Base-by-base conservation (phyloP, 768 basidiomycete species). In the Leccinum disarticulatum region DNA sequence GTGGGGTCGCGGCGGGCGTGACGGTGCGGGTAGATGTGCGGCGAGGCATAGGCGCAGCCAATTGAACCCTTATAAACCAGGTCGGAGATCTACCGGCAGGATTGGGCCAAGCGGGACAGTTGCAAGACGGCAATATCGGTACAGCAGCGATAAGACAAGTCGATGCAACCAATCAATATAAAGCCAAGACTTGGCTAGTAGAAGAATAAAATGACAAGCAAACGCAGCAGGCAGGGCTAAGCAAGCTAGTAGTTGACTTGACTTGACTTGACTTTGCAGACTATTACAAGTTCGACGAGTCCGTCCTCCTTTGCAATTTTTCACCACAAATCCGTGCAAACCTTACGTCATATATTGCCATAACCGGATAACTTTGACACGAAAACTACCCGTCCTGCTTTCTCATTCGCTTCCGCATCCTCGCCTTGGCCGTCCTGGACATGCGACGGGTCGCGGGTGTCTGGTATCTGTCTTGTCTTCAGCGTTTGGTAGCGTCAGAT, bases 381-480 rank as follows among this genome's bases (percentile, higher is more conserved):
- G 28, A 64, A 72, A 72, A 59, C 54, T 61, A 63, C 11, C 0
- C 33, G 17, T 28, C 53, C 65, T 67, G 70, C 62, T 78, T 78
- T 63, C 70, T 73, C 59, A 64, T 61, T 69, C 72, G 72, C 66
- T 79, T 83, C 68, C 79, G 85, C 59, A 80, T 77, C 51, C 87
- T 77, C 13, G 74, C 74, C 68, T 82, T 84, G 0, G 87, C 84
- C 3, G 83, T 78, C 62, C 80, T 88, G 27, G 84, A 81, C 50
- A 88, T 66, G 60, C 78, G 81, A 17, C 87, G 82, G 19, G 73
- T 70, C 13, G 67, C 61, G 0, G 88, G 86, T 15, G 74, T 65
- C 67, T 91, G 89, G 60, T 84, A 80, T 52, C 89, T 90, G 70
- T 22, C 46, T 22, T 8, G n/a, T 48, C 30, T 31, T 68, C 56